These are phyloP conservation scores for Xylariaceae sp. DNA, from an alignment of 2,329 filamentous ascomycete genomes.

Conservation along the genomic window DNA sequence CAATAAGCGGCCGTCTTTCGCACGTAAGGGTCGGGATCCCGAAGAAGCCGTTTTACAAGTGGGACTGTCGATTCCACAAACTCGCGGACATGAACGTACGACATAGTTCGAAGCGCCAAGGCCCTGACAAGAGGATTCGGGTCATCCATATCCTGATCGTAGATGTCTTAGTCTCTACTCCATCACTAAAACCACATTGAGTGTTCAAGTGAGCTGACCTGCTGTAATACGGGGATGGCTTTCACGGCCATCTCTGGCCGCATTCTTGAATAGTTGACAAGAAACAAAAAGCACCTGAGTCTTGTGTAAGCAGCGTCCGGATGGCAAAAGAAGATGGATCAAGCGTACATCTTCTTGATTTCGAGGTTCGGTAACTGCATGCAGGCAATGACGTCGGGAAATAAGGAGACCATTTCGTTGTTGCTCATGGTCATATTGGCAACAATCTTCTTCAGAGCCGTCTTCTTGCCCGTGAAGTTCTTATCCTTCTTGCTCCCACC, in stretches of 20 bases:
- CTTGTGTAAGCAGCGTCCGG: constrained; percentile 12
- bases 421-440: constrained; percentile 99
- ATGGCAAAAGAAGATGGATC: not conserved
- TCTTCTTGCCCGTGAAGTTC: constrained; percentile 92
- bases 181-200: not conserved
- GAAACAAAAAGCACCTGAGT: constrained; percentile 88
- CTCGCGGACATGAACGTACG: constrained; percentile 93
- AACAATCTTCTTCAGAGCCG: constrained; percentile 98
- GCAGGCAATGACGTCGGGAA: constrained; percentile 90
- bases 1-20: constrained; percentile 96
- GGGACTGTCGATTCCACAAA: constrained; percentile 90
- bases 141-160: constrained; percentile 81
- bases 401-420: constrained; percentile 97
- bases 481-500: constrained; percentile 97
- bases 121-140: constrained; percentile 88
- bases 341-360: constrained; percentile 95
- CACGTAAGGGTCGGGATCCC: constrained; percentile 89
- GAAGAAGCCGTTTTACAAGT: constrained; percentile 77
- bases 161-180: constrained; percentile 16
- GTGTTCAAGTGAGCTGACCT: constrained; percentile 48
- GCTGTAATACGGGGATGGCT: constrained; percentile 81
- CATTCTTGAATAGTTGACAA: constrained; percentile 95
- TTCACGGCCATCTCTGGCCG: constrained; percentile 93
- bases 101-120: constrained; percentile 89
- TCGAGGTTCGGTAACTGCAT: constrained; percentile 94